Conservation (phyloP, 208 protist species). For the Leptomonas pyrrhocoris region DNA sequence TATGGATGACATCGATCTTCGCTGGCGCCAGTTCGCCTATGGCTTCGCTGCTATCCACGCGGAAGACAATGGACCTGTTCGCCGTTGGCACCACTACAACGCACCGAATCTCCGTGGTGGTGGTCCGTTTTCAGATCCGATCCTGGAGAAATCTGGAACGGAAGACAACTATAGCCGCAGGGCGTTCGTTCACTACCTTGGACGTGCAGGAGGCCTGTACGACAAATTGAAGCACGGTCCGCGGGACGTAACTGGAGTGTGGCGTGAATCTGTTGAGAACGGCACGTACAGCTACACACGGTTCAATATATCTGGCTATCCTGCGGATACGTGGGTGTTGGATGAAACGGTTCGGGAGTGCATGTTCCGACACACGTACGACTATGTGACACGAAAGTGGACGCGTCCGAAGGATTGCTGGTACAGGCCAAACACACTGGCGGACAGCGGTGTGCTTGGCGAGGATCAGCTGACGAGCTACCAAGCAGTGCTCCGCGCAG, state of each 20-base stretch:
- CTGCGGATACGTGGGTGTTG: constrained; percentile 38
- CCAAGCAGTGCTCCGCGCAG: neutral
- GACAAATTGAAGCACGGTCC: constrained; percentile 28
- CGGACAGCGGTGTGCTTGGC: constrained; percentile 29
- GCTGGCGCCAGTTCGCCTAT: constrained; percentile 25
- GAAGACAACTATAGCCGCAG: constrained; percentile 31
- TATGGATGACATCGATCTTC: constrained; percentile 48
- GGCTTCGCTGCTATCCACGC: constrained; percentile 3
- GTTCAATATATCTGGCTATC: constrained; percentile 32
- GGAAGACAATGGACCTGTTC: neutral
- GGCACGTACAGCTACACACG: constrained; percentile 10
- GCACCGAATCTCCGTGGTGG: constrained; percentile 29
- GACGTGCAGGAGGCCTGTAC: constrained; percentile 12
- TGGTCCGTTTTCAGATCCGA: neutral
- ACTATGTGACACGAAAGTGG: constrained; percentile 11
- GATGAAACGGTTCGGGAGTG: constrained; percentile 24
- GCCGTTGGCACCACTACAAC: constrained; percentile 34
- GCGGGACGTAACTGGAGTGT: constrained; percentile 14
- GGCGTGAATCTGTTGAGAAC: constrained; percentile 12
- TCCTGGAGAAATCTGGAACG: constrained; percentile 19
- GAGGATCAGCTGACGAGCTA: constrained; percentile 19
- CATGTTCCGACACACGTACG: constrained; percentile 30
- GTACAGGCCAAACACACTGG: constrained; percentile 16
- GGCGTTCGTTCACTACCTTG: constrained; percentile 17
- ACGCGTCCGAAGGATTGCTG: constrained; percentile 7